These are phyloP conservation scores for Maudiozyma barnettii DNA, from an alignment of 805 yeast species.

Conservation along the genomic window DNA sequence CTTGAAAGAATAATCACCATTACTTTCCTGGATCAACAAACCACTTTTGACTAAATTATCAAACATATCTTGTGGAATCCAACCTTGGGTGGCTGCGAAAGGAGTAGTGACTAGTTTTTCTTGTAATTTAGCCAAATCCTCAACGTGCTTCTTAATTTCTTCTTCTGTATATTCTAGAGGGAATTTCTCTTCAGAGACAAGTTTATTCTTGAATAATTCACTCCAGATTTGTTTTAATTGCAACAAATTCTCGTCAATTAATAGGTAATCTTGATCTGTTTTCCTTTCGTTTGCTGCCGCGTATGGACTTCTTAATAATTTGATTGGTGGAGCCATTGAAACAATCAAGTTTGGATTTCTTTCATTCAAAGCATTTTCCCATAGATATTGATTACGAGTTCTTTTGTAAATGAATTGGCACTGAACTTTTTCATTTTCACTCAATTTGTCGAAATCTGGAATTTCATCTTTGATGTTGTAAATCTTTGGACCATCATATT, in stretches of 20 bases:
- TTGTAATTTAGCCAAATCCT: conserved; percentile 58
- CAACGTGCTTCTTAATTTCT: conserved; percentile 48
- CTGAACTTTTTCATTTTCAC: conserved; percentile 67
- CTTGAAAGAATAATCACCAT: conserved; percentile 40
- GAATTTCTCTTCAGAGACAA: conserved; percentile 41
- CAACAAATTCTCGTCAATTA: conserved; percentile 56
- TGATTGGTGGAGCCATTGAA: conserved; percentile 75
- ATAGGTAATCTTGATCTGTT: conserved; percentile 46
- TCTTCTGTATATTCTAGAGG: conserved; percentile 56
- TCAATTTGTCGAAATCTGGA: conserved; percentile 56
- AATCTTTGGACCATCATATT: conserved; percentile 82
- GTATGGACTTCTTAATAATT: conserved; percentile 59
- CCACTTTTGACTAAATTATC: conserved; percentile 60
- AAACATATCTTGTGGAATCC: conserved; percentile 94
- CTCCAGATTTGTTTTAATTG: conserved; percentile 66
- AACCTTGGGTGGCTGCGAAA: conserved; percentile 83
- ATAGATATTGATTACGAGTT: conserved; percentile 83
- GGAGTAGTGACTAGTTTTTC: conserved; percentile 60
- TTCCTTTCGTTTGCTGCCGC: conserved; percentile 50
- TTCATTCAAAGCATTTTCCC: conserved; percentile 71
- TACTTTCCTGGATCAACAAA: conserved; percentile 49
- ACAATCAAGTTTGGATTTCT: conserved; percentile 59
- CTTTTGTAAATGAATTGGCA: conserved; percentile 78
- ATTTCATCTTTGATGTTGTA: conserved; percentile 67
- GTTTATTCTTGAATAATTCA: conserved; percentile 46